phyloP scores from a whole-genome alignment of 179 eudicot species.

The Silene noctiflora region DNA sequence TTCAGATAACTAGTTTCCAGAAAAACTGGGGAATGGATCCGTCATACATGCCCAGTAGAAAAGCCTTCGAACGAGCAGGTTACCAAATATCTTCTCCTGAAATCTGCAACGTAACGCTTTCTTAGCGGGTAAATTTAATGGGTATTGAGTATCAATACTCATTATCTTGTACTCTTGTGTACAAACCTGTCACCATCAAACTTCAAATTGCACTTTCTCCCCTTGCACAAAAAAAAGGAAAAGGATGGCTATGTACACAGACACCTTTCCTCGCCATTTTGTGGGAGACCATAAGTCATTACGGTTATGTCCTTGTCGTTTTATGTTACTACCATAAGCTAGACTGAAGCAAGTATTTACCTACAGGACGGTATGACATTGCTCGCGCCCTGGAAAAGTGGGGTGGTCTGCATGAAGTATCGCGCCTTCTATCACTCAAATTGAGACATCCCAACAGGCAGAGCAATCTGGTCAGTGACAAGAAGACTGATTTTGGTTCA shows the following conservation, averaged over 20 bases:
- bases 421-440: conserved; percentile 81
- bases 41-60: conserved; percentile 91
- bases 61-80: conserved; percentile 94
- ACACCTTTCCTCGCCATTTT: not conserved
- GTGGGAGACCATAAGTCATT: not conserved
- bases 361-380: conserved; percentile 87
- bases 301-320: not conserved
- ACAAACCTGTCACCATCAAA: not conserved
- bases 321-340: not conserved
- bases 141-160: not conserved
- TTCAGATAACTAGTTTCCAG: conserved; percentile 78
- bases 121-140: not conserved
- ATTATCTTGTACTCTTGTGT: not conserved
- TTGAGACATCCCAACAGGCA: conserved; percentile 79
- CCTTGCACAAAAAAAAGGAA: not conserved
- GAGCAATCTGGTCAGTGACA: conserved; percentile 40
- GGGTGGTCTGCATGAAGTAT: conserved; percentile 97
- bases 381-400: conserved; percentile 97
- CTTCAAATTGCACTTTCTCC: not conserved
- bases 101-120: not conserved
- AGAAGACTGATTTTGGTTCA: conserved; percentile 34
- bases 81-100: not conserved
- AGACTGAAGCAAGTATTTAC: conserved; percentile 13
- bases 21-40: conserved; percentile 98
- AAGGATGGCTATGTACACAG: not conserved